Evolutionary conservation across 2,329 filamentous ascomycete species (phyloP).

Genomic region (Hypoxylon sp.): DNA sequence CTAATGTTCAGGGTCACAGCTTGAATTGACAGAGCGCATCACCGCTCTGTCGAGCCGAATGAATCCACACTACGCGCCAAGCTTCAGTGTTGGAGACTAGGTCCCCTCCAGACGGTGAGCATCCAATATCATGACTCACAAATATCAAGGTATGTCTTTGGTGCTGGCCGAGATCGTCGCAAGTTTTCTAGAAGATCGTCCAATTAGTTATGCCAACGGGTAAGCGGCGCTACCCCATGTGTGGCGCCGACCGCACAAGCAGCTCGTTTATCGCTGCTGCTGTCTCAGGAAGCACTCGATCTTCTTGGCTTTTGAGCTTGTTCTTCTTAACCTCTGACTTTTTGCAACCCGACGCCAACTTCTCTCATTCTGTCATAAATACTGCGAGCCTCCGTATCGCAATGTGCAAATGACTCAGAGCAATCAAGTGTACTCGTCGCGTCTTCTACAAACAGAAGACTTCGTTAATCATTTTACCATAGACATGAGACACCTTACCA

Average conservation of each 20-base stretch:
- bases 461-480: slow-evolving; percentile 8
- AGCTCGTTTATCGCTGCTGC: slow-evolving; percentile 34
- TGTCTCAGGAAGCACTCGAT: slow-evolving; percentile 35
- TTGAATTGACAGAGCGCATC: slow-evolving; percentile 22
- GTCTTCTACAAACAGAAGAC: slow-evolving; percentile 9
- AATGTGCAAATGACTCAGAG: slow-evolving; percentile 10
- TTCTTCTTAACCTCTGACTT: slow-evolving; percentile 20
- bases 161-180: slow-evolving; percentile 36
- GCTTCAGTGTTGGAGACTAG: slow-evolving; percentile 16
- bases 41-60: slow-evolving; percentile 27
- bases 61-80: slow-evolving; percentile 34
- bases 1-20: slow-evolving; percentile 33
- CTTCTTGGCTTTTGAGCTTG: slow-evolving; percentile 40
- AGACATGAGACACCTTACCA: slow-evolving; percentile 11
- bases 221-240: slow-evolving; percentile 31
- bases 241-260: slow-evolving; percentile 23
- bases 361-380: slow-evolving; percentile 13
- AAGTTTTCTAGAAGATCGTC: slow-evolving; percentile 40
- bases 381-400: slow-evolving; percentile 7
- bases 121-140: slow-evolving; percentile 35
- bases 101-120: slow-evolving; percentile 17
- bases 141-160: slow-evolving; percentile 29
- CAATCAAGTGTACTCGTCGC: slow-evolving; percentile 1
- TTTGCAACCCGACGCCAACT: slow-evolving; percentile 18
- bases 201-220: slow-evolving; percentile 30